These are phyloP conservation scores for Sphaerulina vaccinii DNA, from an alignment of 2,329 filamentous ascomycete species.

Conservation along the genomic window DNA sequence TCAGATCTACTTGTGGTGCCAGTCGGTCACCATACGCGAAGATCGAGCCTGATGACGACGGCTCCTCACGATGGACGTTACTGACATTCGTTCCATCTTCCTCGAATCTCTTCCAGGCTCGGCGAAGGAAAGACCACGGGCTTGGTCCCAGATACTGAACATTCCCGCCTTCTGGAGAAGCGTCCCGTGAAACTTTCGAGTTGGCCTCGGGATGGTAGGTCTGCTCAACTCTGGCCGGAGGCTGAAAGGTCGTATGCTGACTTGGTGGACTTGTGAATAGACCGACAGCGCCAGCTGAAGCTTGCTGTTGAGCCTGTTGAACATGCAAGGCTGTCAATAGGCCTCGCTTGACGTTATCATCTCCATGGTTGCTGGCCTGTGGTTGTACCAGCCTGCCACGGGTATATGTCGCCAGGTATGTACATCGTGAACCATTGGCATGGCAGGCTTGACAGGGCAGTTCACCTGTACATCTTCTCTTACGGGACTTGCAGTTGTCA, in stretches of 20 bases:
- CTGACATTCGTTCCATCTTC: conserved; percentile 26
- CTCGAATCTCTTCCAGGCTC: conserved; percentile 52
- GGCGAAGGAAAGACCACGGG: conserved; percentile 45
- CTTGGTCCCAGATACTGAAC: conserved; percentile 32
- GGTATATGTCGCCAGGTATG: conserved; percentile 52
- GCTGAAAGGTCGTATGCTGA: not conserved
- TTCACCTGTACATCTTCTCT: conserved; percentile 44
- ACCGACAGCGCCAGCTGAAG: no score
- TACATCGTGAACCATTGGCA: conserved; percentile 40
- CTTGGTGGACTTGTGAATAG: not conserved
- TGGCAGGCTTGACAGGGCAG: conserved; percentile 43
- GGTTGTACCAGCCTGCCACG: conserved; percentile 37
- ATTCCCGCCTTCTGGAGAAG: conserved; percentile 22
- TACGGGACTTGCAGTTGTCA: conserved; percentile 38
- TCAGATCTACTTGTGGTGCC: conserved; percentile 42
- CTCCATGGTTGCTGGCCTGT: not conserved
- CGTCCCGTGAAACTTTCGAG: conserved; percentile 17
- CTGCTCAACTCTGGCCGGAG: not conserved
- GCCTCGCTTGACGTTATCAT: no score
- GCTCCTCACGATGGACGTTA: conserved; percentile 17
- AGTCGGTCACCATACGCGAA: conserved; percentile 54
- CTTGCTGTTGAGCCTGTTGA: no score
- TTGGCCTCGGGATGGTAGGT: conserved; percentile 6
- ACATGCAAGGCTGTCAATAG: no score
- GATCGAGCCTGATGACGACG: conserved; percentile 46